Percentiles rank a stretch among this genome's conserved stretches.
Conservation (phyloP, 2,329 filamentous ascomycete genomes). For the Helotiales sp. region DNA sequence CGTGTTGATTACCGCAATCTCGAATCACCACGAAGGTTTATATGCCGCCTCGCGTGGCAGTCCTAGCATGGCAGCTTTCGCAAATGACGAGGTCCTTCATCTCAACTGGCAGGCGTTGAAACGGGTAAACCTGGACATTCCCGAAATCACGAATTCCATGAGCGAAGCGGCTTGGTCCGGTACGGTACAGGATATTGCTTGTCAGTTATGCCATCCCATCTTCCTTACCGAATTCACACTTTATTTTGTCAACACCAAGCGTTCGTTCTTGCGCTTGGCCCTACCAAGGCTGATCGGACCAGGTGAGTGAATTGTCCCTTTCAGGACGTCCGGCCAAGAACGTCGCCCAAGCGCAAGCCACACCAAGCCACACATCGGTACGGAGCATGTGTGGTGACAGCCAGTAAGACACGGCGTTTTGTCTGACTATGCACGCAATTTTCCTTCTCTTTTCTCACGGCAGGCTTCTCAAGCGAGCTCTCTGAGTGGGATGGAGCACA, state of each 20-base stretch:
- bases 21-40: background rate
- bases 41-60: constrained; percentile 11
- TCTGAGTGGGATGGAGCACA: too few species aligned
- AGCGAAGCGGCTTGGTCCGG: background rate
- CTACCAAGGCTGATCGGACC: too few species aligned
- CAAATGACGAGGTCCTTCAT: constrained; percentile 20
- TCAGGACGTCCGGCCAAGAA: background rate
- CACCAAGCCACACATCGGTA: constrained; percentile 11
- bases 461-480: background rate
- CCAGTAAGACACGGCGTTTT: background rate
- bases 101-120: constrained; percentile 17
- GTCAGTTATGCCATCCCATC: background rate
- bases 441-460: background rate
- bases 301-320: too few species aligned
- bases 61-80: background rate
- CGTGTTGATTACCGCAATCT: constrained; percentile 16
- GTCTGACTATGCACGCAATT: background rate
- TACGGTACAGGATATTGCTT: background rate
- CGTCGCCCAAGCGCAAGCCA: constrained; percentile 15
- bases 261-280: background rate
- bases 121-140: background rate
- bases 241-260: background rate
- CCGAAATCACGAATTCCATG: background rate
- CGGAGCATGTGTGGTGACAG: background rate
- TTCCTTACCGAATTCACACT: too few species aligned